Conservation (phyloP, 805 yeast species). For the Zygotorulaspora danielsina region DNA sequence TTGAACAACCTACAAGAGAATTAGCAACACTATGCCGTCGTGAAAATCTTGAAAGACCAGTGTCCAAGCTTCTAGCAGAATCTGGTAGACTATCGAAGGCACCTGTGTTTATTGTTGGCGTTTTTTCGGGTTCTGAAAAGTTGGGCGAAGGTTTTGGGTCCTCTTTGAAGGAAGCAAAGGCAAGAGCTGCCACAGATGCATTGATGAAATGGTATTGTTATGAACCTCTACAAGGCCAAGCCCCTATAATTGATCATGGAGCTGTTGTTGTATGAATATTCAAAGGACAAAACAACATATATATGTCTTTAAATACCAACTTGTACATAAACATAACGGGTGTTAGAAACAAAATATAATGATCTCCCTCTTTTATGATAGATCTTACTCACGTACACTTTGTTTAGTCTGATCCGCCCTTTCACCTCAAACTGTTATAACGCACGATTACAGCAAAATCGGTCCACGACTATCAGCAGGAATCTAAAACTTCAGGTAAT, state of each 20-base stretch:
- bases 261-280: slow-evolving; percentile 39
- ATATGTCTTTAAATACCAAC: slow-evolving; percentile 6
- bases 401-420: too few species aligned
- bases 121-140: slow-evolving; percentile 74
- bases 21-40: slow-evolving; percentile 71
- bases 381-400: too few species aligned
- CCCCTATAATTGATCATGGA: slow-evolving; percentile 52
- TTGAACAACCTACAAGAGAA: slow-evolving; percentile 82
- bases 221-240: slow-evolving; percentile 60
- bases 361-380: neutral
- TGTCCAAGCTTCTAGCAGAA: slow-evolving; percentile 81
- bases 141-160: slow-evolving; percentile 95
- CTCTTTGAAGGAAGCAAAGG: slow-evolving; percentile 84
- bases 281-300: slow-evolving; percentile 2
- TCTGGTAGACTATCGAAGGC: slow-evolving; percentile 83
- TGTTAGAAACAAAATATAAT: neutral
- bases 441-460: too few species aligned
- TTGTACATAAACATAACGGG: slow-evolving; percentile 8
- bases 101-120: slow-evolving; percentile 89
- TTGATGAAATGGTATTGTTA: slow-evolving; percentile 90
- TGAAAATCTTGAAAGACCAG: slow-evolving; percentile 68
- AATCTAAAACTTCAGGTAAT: too few species aligned
- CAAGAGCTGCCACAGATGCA: slow-evolving; percentile 87
- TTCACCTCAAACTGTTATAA: too few species aligned
- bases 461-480: too few species aligned